Conservation (phyloP, 1,284 basidiomycete genomes). For the Boletellus deceptivus region DNA sequence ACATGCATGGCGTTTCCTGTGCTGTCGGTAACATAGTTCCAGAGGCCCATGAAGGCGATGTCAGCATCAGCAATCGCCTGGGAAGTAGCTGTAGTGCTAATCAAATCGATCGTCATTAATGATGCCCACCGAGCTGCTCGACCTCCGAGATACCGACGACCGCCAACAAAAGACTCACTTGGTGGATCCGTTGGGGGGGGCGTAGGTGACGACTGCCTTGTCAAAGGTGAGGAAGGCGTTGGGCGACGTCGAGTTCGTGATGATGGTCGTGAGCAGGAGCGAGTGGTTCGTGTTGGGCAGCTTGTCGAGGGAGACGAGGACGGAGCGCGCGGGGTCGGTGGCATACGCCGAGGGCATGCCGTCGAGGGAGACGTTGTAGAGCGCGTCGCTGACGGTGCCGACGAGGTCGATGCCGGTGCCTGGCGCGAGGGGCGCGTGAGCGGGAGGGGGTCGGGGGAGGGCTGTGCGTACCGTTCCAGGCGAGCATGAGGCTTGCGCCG, state of each 20-base stretch:
- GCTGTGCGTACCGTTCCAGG: slow-evolving; percentile 57
- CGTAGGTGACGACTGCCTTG: slow-evolving; percentile 44
- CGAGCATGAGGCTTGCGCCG: slow-evolving; percentile 52
- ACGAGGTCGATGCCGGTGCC: slow-evolving; percentile 55
- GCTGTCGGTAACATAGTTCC: slow-evolving; percentile 41
- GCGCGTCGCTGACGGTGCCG: slow-evolving; percentile 44
- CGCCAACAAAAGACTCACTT: slow-evolving; percentile 30
- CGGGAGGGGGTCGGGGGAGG: neutral
- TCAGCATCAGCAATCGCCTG: slow-evolving; percentile 39
- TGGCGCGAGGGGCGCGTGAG: slow-evolving; percentile 22
- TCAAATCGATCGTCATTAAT: slow-evolving; percentile 22
- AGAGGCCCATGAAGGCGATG: slow-evolving; percentile 49
- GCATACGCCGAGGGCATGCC: slow-evolving; percentile 30
- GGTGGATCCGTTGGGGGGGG: slow-evolving; percentile 26
- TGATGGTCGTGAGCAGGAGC: slow-evolving; percentile 44
- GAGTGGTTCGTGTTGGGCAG: slow-evolving; percentile 46
- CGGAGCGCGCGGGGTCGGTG: slow-evolving; percentile 25
- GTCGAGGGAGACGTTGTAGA: slow-evolving; percentile 49
- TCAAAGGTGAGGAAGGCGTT: slow-evolving; percentile 50
- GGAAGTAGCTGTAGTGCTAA: slow-evolving; percentile 38
- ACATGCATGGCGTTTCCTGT: slow-evolving; percentile 38
- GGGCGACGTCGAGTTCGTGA: slow-evolving; percentile 33
- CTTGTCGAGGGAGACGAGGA: slow-evolving; percentile 44
- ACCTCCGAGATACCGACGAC: slow-evolving; percentile 4
- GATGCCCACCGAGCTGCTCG: slow-evolving; percentile 7